Conservation (phyloP, 331 rosid species). For the Pyrus hybrid region DNA sequence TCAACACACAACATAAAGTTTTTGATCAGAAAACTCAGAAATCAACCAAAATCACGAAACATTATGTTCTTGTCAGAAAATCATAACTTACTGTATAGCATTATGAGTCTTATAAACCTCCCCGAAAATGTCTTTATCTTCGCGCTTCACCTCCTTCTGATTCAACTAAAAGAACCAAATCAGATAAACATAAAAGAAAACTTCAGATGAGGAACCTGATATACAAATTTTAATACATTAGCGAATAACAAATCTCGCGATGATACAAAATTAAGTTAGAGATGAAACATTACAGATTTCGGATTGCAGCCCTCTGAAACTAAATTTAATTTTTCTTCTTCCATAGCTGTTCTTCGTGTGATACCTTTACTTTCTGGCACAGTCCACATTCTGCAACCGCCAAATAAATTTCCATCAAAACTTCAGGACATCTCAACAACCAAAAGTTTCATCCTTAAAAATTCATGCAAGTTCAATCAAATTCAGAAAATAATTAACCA, state of each 20-base stretch:
- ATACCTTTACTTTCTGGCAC: slow-evolving; percentile 64
- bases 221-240: neutral
- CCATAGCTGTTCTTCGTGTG: slow-evolving; percentile 53
- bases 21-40: neutral
- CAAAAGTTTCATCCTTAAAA: neutral
- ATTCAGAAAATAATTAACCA: neutral
- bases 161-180: slow-evolving; percentile 43
- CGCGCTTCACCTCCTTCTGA: slow-evolving; percentile 71
- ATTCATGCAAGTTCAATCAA: neutral
- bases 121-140: slow-evolving; percentile 38
- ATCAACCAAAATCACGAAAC: neutral
- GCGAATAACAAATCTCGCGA: neutral
- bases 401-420: slow-evolving; percentile 10
- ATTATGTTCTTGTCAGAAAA: neutral
- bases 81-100: slow-evolving; percentile 61
- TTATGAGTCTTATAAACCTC: slow-evolving; percentile 63
- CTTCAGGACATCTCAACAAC: neutral
- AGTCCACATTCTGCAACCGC: slow-evolving; percentile 70
- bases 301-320: slow-evolving; percentile 81
- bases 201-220: slow-evolving; percentile 7
- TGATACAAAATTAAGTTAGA: neutral
- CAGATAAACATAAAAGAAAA: slow-evolving; percentile 4
- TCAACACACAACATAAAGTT: neutral
- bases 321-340: slow-evolving; percentile 62
- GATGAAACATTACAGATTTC: slow-evolving; percentile 44